Base-by-base conservation (phyloP, 495 filamentous ascomycete genomes). In the Hypoxylon rickii region DNA sequence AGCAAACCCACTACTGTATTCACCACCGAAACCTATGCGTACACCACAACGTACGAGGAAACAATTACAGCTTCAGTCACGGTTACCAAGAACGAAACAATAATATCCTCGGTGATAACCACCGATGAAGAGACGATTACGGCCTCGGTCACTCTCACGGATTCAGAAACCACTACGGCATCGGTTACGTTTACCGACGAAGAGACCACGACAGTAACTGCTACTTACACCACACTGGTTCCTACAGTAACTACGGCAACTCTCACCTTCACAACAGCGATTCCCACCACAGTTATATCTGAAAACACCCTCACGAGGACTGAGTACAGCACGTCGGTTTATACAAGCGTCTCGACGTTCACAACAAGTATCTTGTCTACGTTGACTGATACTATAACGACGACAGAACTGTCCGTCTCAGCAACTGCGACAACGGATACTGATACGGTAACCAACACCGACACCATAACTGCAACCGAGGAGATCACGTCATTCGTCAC, bases 211-310 rank as follows among this genome's bases (percentile, higher is more conserved):
- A 66, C 65, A 5, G 50, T 55, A 6, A 67, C 61, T 15, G 58
- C 69, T 10, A 71, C 61, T 38, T 69, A 59, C n/a, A 70, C 64
- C 7, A 62, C 68, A 10, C 26, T 66, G 10, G 17, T 65, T 36
- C 61, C 67, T 13, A 65, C 51, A 31, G 64, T 67, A 5, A 64
- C 56, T 1, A 68, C 65, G 2, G 48, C 40, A 16, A 57, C 58
- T 11, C 29, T 53, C 24, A 69, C 60, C 12, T 47, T 40, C 16
- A 70, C 65, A 29, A 64, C 54, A 13, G 45, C 54, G 7, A 55
- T 70, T 12, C 66, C 65, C 10, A 68, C 61, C 26, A 80, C 63
- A 10, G 69, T 70, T 10, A 24, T 61, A 32, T 71, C 48, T 41
- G 58, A 64, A 18, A 67, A 39, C 13, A 56, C 44, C 34, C 46